phyloP scores from a whole-genome alignment of 306 rosid species.

The Sicyos baderoa region DNA sequence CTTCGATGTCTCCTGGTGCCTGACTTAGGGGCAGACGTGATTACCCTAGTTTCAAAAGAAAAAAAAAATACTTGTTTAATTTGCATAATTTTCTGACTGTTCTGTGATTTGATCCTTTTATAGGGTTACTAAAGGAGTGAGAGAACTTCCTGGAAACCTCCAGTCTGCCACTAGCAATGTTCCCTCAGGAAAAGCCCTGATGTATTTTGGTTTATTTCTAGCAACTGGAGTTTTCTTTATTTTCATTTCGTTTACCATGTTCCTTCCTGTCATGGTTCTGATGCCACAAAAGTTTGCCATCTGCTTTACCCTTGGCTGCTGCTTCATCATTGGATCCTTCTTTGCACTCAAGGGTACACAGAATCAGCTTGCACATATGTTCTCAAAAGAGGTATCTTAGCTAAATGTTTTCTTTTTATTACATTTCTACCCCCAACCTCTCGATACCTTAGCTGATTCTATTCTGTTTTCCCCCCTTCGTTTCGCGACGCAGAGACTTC shows the following conservation, averaged over 20 bases:
- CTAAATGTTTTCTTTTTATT: background rate
- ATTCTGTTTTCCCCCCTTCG: background rate
- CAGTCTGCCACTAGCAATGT: constrained; percentile 73
- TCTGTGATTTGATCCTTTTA: constrained; percentile 19
- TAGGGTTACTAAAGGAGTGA: constrained; percentile 90
- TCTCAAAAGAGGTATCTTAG: constrained; percentile 59
- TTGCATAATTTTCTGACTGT: background rate
- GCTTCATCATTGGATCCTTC: constrained; percentile 76
- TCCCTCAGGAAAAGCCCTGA: constrained; percentile 86
- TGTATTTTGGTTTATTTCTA: constrained; percentile 73
- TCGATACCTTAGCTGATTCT: background rate
- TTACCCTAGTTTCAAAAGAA: too few relatives aligned
- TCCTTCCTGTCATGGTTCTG: constrained; percentile 85
- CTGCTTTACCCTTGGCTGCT: constrained; percentile 87
- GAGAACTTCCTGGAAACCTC: constrained; percentile 78
- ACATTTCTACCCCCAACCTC: background rate
- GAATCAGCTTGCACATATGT: constrained; percentile 76
- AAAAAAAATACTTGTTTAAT: too few relatives aligned
- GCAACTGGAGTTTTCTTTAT: constrained; percentile 80
- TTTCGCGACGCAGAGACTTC: constrained; percentile 63
- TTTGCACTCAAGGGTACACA: constrained; percentile 78
- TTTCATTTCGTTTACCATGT: constrained; percentile 82
- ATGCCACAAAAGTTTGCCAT: constrained; percentile 91
- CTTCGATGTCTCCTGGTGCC: too few relatives aligned
- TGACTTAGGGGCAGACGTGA: too few relatives aligned